phyloP scores from a whole-genome alignment of 768 basidiomycete genomes.

The Pleurotus eryngii region DNA sequence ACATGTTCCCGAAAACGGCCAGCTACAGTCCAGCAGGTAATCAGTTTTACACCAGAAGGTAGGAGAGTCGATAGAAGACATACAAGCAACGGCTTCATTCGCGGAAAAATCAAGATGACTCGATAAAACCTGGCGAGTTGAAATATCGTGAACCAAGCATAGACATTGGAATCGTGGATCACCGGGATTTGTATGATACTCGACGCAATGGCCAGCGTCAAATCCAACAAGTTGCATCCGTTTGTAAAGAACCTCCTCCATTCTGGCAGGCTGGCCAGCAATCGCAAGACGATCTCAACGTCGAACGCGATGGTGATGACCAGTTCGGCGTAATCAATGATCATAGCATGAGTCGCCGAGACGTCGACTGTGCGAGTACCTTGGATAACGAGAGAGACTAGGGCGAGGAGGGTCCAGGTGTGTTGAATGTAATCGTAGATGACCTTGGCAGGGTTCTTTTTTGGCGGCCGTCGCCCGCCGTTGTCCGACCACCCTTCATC shows the following conservation, averaged over 20 bases:
- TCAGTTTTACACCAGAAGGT: neutral
- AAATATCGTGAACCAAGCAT: slow-evolving; percentile 89
- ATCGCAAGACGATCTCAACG: slow-evolving; percentile 77
- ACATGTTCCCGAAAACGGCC: slow-evolving; percentile 89
- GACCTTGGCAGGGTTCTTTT: slow-evolving; percentile 47
- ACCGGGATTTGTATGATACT: slow-evolving; percentile 83
- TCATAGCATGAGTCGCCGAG: slow-evolving; percentile 36
- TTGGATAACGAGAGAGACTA: slow-evolving; percentile 69
- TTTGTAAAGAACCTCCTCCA: slow-evolving; percentile 76
- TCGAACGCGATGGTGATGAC: slow-evolving; percentile 83
- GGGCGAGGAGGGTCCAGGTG: slow-evolving; percentile 75
- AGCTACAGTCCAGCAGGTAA: slow-evolving; percentile 42
- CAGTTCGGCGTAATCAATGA: slow-evolving; percentile 67
- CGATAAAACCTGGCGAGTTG: slow-evolving; percentile 87
- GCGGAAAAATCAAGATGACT: slow-evolving; percentile 84
- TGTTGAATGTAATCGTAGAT: slow-evolving; percentile 59
- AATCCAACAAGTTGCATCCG: slow-evolving; percentile 73
- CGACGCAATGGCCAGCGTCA: slow-evolving; percentile 68
- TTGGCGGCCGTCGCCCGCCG: slow-evolving; percentile 38
- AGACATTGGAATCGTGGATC: slow-evolving; percentile 59
- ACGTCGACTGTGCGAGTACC: slow-evolving; percentile 61
- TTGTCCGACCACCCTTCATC: slow-evolving; percentile 61
- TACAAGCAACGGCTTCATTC: slow-evolving; percentile 88
- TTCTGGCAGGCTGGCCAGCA: slow-evolving; percentile 70
- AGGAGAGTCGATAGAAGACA: slow-evolving; percentile 15